Evolutionary conservation across 768 basidiomycete species (phyloP).

Genomic region (Tylopilus intermedius): DNA sequence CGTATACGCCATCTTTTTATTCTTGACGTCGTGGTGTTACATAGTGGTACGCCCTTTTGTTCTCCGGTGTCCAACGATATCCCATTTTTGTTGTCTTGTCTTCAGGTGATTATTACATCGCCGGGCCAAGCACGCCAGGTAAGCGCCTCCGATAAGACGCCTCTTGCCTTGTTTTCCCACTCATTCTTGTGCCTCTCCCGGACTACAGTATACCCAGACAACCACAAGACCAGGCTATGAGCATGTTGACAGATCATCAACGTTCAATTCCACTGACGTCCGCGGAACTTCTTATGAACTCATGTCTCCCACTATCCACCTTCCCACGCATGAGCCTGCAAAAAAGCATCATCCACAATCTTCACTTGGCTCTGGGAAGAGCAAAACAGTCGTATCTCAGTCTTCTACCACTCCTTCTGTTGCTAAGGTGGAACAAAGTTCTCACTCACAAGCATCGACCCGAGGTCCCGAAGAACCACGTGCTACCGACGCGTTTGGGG

Average conservation of each 20-base stretch:
- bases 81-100: neutral
- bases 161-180: neutral
- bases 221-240: slow-evolving; percentile 22
- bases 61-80: neutral
- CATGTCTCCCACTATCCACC: slow-evolving; percentile 15
- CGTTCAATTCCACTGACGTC: slow-evolving; percentile 20
- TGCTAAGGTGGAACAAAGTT: slow-evolving; percentile 10
- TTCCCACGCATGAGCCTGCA: slow-evolving; percentile 13
- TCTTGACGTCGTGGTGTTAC: slow-evolving; percentile 82
- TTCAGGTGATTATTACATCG: slow-evolving; percentile 57
- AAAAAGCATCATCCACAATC: slow-evolving; percentile 14
- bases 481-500: slow-evolving; percentile 3
- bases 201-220: slow-evolving; percentile 22
- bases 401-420: slow-evolving; percentile 11
- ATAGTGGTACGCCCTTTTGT: slow-evolving; percentile 45
- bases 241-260: slow-evolving; percentile 15
- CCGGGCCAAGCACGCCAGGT: slow-evolving; percentile 71
- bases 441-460: slow-evolving; percentile 18
- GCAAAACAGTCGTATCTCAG: slow-evolving; percentile 10
- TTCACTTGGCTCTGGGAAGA: slow-evolving; percentile 22
- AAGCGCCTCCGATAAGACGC: slow-evolving; percentile 22
- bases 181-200: slow-evolving; percentile 6
- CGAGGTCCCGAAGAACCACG: slow-evolving; percentile 19
- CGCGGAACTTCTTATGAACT: slow-evolving; percentile 29
- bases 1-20: slow-evolving; percentile 55